phyloP scores from a whole-genome alignment of 306 rosid genomes.

The Oemleria cerasiformis region DNA sequence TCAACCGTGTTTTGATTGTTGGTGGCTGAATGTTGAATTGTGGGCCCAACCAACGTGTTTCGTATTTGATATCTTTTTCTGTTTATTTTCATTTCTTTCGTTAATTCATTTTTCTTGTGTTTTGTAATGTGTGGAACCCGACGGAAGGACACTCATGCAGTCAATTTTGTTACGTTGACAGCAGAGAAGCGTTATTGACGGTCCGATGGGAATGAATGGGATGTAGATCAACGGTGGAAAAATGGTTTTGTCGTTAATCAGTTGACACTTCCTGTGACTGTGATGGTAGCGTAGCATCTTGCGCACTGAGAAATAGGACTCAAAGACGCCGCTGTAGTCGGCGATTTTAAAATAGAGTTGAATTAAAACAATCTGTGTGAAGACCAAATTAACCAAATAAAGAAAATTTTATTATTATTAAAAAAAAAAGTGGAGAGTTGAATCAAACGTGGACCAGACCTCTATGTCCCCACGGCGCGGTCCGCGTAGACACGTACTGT shows the following conservation, averaged over 20 bases:
- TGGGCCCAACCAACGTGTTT: slow-evolving; percentile 4
- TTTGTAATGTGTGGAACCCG: background rate
- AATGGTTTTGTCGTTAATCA: background rate
- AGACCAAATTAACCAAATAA: background rate
- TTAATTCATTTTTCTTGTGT: background rate
- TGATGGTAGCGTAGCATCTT: background rate
- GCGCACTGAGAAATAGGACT: background rate
- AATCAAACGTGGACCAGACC: slow-evolving; percentile 20
- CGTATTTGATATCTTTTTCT: background rate
- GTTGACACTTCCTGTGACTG: background rate
- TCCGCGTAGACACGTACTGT: background rate
- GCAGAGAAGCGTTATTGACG: background rate
- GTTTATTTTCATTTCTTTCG: no score
- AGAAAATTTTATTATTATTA: background rate
- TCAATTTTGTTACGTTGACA: background rate
- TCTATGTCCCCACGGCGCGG: background rate
- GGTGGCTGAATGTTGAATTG: background rate
- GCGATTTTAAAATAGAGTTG: background rate
- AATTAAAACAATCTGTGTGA: no score
- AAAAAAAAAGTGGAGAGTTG: background rate
- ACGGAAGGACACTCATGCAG: slow-evolving; percentile 9
- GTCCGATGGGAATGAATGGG: background rate
- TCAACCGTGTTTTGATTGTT: background rate
- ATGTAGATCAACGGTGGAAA: background rate
- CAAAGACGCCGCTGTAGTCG: slow-evolving; percentile 1